phyloP scores from a whole-genome alignment of 176 grass and related monocot species.

The Saccharum spontaneum region DNA sequence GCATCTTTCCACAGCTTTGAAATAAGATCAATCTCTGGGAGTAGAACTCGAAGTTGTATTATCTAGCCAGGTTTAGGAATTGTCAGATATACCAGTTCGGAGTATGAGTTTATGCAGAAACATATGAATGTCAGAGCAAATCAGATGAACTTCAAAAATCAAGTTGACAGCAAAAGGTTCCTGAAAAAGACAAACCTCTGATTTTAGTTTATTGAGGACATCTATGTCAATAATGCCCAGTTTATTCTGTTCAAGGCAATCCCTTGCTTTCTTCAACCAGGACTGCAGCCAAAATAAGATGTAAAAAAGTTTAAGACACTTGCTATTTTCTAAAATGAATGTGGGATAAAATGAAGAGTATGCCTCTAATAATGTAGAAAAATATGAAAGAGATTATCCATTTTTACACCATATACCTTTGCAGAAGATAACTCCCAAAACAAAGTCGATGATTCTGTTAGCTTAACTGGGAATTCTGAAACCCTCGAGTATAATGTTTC shows the following conservation, averaged over 20 bases:
- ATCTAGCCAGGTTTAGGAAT: slow-evolving; percentile 62
- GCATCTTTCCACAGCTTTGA: slow-evolving; percentile 66
- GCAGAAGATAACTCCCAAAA: slow-evolving; percentile 65
- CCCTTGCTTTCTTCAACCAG: slow-evolving; percentile 61
- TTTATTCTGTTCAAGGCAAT: slow-evolving; percentile 56
- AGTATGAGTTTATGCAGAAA: slow-evolving; percentile 31
- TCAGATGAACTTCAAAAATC: slow-evolving; percentile 24
- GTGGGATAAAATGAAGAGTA: background rate
- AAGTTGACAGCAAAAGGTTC: slow-evolving; percentile 12
- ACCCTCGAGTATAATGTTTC: slow-evolving; percentile 56
- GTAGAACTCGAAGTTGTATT: slow-evolving; percentile 49
- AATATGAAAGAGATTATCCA: slow-evolving; percentile 1
- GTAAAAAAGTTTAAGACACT: slow-evolving; percentile 24
- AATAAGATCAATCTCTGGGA: slow-evolving; percentile 70
- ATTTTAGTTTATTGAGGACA: slow-evolving; percentile 64
- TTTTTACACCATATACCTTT: slow-evolving; percentile 61
- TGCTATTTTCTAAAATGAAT: background rate
- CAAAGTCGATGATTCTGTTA: slow-evolving; percentile 50
- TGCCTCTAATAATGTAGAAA: slow-evolving; percentile 4
- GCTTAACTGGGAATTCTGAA: slow-evolving; percentile 61
- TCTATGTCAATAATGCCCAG: slow-evolving; percentile 48
- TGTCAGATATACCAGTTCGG: slow-evolving; percentile 24
- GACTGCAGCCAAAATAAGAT: slow-evolving; percentile 51
- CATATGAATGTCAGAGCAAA: slow-evolving; percentile 28
- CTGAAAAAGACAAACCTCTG: slow-evolving; percentile 58